phyloP scores from a whole-genome alignment of 345 rosid species.

The Xanthoceras sorbifolium region DNA sequence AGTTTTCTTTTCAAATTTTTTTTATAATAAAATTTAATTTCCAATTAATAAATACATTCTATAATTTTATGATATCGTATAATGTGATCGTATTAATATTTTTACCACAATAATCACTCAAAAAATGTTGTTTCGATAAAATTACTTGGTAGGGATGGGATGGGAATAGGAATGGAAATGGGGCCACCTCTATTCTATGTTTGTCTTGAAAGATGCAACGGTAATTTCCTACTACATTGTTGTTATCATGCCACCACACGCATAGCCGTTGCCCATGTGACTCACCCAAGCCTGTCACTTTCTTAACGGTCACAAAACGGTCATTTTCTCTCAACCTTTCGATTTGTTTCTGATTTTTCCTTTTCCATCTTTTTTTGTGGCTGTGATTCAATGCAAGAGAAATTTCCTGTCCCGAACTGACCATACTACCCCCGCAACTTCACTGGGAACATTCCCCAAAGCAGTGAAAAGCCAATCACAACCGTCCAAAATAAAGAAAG shows the following conservation, averaged over 20 bases:
- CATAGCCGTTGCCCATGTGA: constrained; percentile 30
- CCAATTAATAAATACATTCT: no score
- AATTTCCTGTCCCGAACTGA: background rate
- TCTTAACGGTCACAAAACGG: constrained; percentile 44
- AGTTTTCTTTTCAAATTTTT: no score
- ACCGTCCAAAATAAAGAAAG: constrained; percentile 19
- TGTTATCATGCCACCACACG: background rate
- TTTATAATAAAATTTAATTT: no score
- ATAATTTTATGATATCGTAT: no score
- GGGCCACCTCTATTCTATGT: background rate
- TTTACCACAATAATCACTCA: no score
- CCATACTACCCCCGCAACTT: constrained; percentile 12
- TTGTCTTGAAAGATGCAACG: background rate
- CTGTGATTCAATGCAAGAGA: background rate
- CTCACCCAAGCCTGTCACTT: constrained; percentile 18
- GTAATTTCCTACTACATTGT: background rate
- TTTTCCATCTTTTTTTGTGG: background rate
- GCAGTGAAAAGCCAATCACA: constrained; percentile 12
- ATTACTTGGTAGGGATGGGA: no score
- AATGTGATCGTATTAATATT: no score
- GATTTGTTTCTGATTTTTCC: background rate
- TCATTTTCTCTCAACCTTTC: constrained; percentile 23
- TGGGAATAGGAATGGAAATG: no score
- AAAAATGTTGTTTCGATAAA: no score
- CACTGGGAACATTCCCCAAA: background rate